Evolutionary conservation across 2,329 filamentous ascomycete genomes (phyloP).

Genomic region (Aspergillus ruber): DNA sequence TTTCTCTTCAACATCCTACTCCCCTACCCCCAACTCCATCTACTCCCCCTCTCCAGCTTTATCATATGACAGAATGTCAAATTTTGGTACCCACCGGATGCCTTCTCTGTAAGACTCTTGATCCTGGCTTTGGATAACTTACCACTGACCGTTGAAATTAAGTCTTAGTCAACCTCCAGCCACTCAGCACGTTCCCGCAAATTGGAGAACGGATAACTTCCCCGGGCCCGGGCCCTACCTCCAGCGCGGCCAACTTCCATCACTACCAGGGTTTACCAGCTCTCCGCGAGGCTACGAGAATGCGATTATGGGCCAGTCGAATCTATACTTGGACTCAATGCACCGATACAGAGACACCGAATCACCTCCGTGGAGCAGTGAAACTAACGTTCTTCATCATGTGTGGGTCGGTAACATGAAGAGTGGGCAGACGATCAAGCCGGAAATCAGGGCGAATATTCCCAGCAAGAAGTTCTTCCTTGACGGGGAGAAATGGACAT

Average conservation of each 20-base stretch:
- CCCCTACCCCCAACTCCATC: slow-evolving; percentile 24
- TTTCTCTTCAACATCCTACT: slow-evolving; percentile 24
- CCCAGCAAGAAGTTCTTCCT: slow-evolving; percentile 79
- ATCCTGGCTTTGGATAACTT: not conserved
- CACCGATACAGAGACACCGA: slow-evolving; percentile 28
- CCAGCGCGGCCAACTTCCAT: slow-evolving; percentile 24
- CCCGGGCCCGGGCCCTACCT: slow-evolving; percentile 27
- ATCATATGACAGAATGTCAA: slow-evolving; percentile 33
- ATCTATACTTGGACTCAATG: slow-evolving; percentile 18
- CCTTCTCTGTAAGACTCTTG: slow-evolving; percentile 33
- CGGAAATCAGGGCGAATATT: slow-evolving; percentile 71
- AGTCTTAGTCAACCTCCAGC: slow-evolving; percentile 41
- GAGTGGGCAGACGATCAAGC: slow-evolving; percentile 48
- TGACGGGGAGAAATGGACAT: slow-evolving; percentile 78
- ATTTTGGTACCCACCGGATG: slow-evolving; percentile 29
- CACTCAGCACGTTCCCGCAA: slow-evolving; percentile 22
- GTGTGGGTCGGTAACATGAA: slow-evolving; percentile 25
- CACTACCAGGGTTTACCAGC: slow-evolving; percentile 23
- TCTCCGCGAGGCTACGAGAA: slow-evolving; percentile 28
- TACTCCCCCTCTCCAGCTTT: slow-evolving; percentile 29
- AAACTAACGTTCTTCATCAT: slow-evolving; percentile 30
- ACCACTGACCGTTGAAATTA: slow-evolving; percentile 11
- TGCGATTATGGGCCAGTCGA: slow-evolving; percentile 22
- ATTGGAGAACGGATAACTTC: slow-evolving; percentile 36
- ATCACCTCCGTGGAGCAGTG: slow-evolving; percentile 36